Conservation (phyloP, 2,329 filamentous ascomycete species). For the Aspergillus viridinutans region DNA sequence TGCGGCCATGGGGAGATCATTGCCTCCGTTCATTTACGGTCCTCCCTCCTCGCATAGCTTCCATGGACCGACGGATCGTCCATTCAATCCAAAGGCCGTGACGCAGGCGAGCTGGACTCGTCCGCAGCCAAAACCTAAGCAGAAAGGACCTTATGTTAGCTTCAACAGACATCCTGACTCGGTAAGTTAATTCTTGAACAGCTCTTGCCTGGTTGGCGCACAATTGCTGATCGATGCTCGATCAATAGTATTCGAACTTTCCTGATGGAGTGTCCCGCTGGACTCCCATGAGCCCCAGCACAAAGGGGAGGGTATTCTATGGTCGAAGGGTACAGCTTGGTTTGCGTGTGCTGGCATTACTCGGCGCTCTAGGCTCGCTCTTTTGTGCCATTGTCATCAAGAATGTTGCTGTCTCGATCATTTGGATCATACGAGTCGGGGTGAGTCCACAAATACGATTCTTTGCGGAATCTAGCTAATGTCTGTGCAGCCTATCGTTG, state of each 20-base stretch:
- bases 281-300: constrained; percentile 63
- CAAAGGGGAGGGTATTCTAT: constrained; percentile 67
- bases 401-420: constrained; percentile 58
- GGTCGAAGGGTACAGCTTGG: constrained; percentile 65
- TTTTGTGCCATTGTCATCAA: constrained; percentile 73
- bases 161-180: constrained; percentile 82
- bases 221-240: constrained; percentile 2
- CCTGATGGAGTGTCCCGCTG: constrained; percentile 59
- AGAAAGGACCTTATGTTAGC: constrained; percentile 69
- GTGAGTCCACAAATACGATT: constrained; percentile 48
- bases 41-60: constrained; percentile 50
- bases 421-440: constrained; percentile 72
- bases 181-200: constrained; percentile 44
- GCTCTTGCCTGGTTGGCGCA: not conserved
- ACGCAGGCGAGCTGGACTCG: constrained; percentile 73
- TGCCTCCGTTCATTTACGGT: constrained; percentile 72
- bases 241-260: constrained; percentile 47
- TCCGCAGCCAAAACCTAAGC: constrained; percentile 57
- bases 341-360: constrained; percentile 62
- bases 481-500: constrained; percentile 63
- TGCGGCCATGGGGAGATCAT: constrained; percentile 48
- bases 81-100: constrained; percentile 84
- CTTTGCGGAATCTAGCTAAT: not conserved
- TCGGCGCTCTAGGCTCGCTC: constrained; percentile 67
- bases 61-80: constrained; percentile 48